Base-by-base conservation (phyloP, 1,139 yeast genomes). In the Suhomyces choctaworum region DNA sequence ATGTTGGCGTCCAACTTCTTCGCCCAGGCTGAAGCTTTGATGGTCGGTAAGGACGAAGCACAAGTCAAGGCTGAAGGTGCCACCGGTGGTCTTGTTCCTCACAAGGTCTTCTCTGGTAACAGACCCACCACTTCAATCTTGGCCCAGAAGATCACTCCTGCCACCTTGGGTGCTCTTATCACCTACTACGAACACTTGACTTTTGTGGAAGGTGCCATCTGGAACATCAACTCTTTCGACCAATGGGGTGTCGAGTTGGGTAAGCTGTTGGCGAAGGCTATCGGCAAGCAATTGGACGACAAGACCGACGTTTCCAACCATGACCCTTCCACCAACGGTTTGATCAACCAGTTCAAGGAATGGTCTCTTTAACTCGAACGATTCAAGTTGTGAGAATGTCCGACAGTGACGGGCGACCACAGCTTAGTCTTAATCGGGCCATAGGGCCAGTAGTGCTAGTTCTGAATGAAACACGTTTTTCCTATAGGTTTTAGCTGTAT, bases 241-340 rank as follows among this genome's bases (percentile, higher is more conserved):
- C 98, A 92, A 76, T 92, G 97, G 96, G 98, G 98, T 68, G 98
- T 92, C 56, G 98, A 92, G 73, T 84, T 92, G 56, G 98, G 98
- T 64, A 92, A 92, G 75, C 95, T 85, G 36, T 80, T 92, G 60
- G 98, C 98, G 60, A 92, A 92, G 82, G 95, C 77, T 45, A 92
- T 92, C 59, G 94, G 95, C 52, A 76, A 78, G 54, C 96, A 92
- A 70, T 80, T 92, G 60, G 82, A 83, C 48, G 80, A 76, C 58
- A 57, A 69, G 36, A 61, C 64, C 32, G 66, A 70, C 32, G 82
- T 86, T 40, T 57, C 69, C 27, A 58, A 80, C 42, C 98, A 92
- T 64, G 98, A 92, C 61, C 82, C 83, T 27, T 86, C 96, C 36
- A 92, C 98, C 54, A 85, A 83, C 60, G 88, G 85, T 45, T 78